Conservation (phyloP, 768 basidiomycete genomes). For the Mycena capillaripes region DNA sequence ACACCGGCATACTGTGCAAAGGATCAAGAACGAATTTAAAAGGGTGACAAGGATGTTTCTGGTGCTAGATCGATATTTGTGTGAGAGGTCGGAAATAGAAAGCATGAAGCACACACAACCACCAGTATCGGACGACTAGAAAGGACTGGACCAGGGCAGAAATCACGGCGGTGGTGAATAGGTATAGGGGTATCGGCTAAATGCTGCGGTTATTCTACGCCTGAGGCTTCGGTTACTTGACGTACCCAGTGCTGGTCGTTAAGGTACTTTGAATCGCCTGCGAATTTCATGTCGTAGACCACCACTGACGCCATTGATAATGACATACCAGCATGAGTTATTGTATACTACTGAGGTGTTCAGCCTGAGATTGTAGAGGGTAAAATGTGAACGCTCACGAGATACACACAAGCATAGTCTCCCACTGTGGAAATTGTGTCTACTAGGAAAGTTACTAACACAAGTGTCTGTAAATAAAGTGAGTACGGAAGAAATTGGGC, state of each 20-base stretch:
- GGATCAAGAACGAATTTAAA: no score
- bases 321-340: conserved; percentile 22
- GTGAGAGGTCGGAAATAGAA: neutral
- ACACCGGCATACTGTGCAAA: no score
- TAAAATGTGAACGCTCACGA: conserved; percentile 18
- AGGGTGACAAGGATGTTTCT: conserved; percentile 22
- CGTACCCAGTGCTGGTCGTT: no score
- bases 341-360: conserved; percentile 11
- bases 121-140: conserved; percentile 25
- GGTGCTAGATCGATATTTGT: conserved; percentile 19
- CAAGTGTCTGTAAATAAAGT: conserved; percentile 15
- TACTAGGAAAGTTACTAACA: conserved; percentile 7
- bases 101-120: conserved; percentile 18
- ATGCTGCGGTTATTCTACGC: conserved; percentile 9
- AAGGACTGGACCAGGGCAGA: conserved; percentile 17
- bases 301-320: no score
- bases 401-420: conserved; percentile 27
- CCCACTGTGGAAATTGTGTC: conserved; percentile 23
- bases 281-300: no score
- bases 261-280: no score
- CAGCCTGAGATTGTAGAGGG: neutral
- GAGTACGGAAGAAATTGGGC: conserved; percentile 8
- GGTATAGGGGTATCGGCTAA: conserved; percentile 14
- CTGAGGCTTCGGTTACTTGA: no score
- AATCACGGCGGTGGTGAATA: conserved; percentile 20